Conservation (phyloP, 768 basidiomycete genomes). For the Strobilomyces dryophilus region DNA sequence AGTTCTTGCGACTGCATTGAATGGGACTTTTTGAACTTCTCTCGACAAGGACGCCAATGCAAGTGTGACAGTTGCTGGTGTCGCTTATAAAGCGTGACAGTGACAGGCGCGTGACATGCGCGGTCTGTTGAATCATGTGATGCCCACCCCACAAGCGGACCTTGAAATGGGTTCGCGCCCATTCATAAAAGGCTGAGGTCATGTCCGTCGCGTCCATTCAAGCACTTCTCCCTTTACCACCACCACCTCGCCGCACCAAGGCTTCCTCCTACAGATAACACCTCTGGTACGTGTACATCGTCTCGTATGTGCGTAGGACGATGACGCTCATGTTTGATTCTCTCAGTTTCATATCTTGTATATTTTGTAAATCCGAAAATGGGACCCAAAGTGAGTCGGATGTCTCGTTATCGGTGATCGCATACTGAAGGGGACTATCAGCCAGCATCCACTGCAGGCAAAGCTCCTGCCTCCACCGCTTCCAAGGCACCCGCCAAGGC, state of each 20-base stretch:
- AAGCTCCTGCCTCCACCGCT: slow-evolving; percentile 48
- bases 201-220: slow-evolving; percentile 25
- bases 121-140: slow-evolving; percentile 37
- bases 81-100: slow-evolving; percentile 20
- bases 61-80: neutral
- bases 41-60: neutral
- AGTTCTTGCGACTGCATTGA: neutral
- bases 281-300: slow-evolving; percentile 21
- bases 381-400: slow-evolving; percentile 34
- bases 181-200: slow-evolving; percentile 33
- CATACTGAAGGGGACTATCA: slow-evolving; percentile 15
- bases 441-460: slow-evolving; percentile 40
- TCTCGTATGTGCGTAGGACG: slow-evolving; percentile 2
- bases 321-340: slow-evolving; percentile 8
- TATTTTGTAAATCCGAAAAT: slow-evolving; percentile 30
- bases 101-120: slow-evolving; percentile 32
- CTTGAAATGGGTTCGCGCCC: slow-evolving; percentile 31
- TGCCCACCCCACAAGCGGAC: slow-evolving; percentile 24
- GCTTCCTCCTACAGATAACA: slow-evolving; percentile 13
- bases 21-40: neutral
- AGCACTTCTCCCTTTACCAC: slow-evolving; percentile 29
- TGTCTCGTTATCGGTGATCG: slow-evolving; percentile 5
- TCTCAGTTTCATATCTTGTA: slow-evolving; percentile 30
- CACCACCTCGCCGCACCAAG: slow-evolving; percentile 22
- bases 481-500: slow-evolving; percentile 54